Evolutionary conservation across 768 basidiomycete species (phyloP).

Genomic region (Boletus coccyginus): DNA sequence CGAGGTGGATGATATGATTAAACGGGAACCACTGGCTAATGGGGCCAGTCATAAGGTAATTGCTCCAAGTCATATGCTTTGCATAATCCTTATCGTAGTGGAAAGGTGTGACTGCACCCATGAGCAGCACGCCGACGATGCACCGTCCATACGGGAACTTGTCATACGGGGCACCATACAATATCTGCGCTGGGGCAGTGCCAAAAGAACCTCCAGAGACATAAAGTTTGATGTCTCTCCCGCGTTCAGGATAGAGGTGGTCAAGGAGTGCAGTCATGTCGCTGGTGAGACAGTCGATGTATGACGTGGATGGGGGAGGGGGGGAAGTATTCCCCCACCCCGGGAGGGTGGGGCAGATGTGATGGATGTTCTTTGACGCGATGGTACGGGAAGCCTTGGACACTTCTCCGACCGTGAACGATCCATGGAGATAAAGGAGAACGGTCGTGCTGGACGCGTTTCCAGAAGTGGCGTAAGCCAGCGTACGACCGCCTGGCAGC

Average conservation of each 20-base stretch:
- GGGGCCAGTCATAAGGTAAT: conserved; percentile 48
- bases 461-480: conserved; percentile 53
- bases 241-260: conserved; percentile 46
- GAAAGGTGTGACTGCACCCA: conserved; percentile 47
- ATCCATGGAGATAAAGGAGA: conserved; percentile 54
- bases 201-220: conserved; percentile 55
- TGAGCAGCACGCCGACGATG: conserved; percentile 47
- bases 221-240: conserved; percentile 42
- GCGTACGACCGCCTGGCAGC: conserved; percentile 39
- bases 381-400: conserved; percentile 34
- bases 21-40: conserved; percentile 42
- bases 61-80: conserved; percentile 43
- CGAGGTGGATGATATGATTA: conserved; percentile 24
- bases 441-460: conserved; percentile 47
- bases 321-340: conserved; percentile 59
- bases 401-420: conserved; percentile 49
- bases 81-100: conserved; percentile 45
- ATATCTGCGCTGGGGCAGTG: conserved; percentile 51
- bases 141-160: conserved; percentile 49
- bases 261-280: conserved; percentile 48
- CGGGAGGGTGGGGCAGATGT: conserved; percentile 51
- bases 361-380: conserved; percentile 41
- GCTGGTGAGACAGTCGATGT: conserved; percentile 39
- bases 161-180: conserved; percentile 51
- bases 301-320: conserved; percentile 32